Conservation (phyloP, 2,329 filamentous ascomycete genomes). For the Pestalotiopsis sp. region DNA sequence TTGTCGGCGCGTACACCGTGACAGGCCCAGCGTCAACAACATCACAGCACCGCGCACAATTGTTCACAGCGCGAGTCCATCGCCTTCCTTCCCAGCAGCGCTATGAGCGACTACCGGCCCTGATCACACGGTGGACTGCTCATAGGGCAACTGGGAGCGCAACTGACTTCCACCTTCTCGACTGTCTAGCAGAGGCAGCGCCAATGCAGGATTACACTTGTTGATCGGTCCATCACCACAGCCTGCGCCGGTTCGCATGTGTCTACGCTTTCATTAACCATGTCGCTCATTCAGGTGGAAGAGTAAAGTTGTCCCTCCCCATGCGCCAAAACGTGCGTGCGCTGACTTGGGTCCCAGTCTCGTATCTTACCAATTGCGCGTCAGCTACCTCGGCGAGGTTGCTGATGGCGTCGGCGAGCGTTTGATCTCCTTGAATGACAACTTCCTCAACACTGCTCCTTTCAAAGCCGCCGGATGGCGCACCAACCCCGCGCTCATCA, state of each 20-base stretch:
- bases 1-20: neutral
- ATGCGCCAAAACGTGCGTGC: neutral
- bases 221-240: neutral
- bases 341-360: slow-evolving; percentile 53
- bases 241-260: slow-evolving; percentile 3
- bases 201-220: neutral
- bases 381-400: slow-evolving; percentile 77
- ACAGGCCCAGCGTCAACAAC: neutral
- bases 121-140: neutral
- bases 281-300: slow-evolving; percentile 49
- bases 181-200: neutral
- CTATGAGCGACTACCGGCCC: neutral
- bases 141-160: neutral
- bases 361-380: slow-evolving; percentile 80
- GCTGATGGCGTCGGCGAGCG: slow-evolving; percentile 85
- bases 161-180: neutral
- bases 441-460: slow-evolving; percentile 76
- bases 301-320: slow-evolving; percentile 34
- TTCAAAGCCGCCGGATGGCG: slow-evolving; percentile 86
- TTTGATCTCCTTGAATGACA: slow-evolving; percentile 79
- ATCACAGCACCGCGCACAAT: neutral
- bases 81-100: neutral
- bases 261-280: slow-evolving; percentile 19
- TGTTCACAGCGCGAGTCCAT: neutral
- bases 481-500: slow-evolving; percentile 72